Evolutionary conservation across 2,329 filamentous ascomycete species (phyloP).

Genomic region (Fusarium brachygibbosum): DNA sequence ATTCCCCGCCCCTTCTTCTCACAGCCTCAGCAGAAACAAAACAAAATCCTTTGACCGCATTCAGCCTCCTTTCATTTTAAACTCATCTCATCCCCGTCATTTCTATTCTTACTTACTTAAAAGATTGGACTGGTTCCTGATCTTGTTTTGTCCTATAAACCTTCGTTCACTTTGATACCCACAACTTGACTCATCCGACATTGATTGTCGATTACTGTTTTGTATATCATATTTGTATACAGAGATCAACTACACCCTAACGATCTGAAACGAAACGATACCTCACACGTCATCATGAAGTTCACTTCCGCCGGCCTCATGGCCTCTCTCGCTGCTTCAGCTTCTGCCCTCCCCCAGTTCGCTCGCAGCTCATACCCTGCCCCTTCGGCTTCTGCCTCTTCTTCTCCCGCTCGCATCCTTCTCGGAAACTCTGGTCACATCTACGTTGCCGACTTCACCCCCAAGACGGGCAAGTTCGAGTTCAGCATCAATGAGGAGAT

Average conservation of each 20-base stretch:
- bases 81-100: background rate
- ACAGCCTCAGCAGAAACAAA: conserved; percentile 23
- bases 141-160: conserved; percentile 7
- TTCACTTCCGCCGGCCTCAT: conserved; percentile 40
- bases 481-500: conserved; percentile 53
- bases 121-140: conserved; percentile 37
- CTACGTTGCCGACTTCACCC: conserved; percentile 56
- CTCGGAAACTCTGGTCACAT: conserved; percentile 59
- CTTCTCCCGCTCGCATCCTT: conserved; percentile 52
- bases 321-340: conserved; percentile 38
- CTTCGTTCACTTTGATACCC: conserved; percentile 25
- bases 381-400: conserved; percentile 14
- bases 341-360: conserved; percentile 36
- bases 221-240: conserved; percentile 2
- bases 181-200: conserved; percentile 8
- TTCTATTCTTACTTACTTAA: conserved; percentile 1
- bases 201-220: conserved; percentile 24
- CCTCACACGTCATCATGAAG: conserved; percentile 37
- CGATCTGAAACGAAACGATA: conserved; percentile 18
- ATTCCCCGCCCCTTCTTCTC: conserved; percentile 6
- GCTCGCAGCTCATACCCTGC: conserved; percentile 26
- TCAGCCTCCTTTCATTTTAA: conserved; percentile 33
- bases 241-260: background rate
- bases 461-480: conserved; percentile 56
- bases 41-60: conserved; percentile 15